Base-by-base conservation (phyloP, 306 rosid genomes). In the Castanea sativa region DNA sequence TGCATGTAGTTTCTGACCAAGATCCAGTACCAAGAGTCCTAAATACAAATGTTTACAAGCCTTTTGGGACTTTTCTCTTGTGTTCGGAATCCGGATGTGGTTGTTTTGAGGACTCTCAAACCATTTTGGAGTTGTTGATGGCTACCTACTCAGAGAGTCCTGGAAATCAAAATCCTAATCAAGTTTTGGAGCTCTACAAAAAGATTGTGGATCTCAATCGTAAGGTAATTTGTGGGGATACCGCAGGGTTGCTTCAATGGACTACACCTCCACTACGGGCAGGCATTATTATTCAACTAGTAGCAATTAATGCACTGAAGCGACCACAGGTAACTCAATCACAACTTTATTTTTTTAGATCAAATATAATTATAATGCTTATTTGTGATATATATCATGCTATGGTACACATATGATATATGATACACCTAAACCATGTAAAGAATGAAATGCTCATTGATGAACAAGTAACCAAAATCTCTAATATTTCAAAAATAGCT, bases 41-140 rank as follows among this genome's bases (percentile, higher is more conserved):
- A 35, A 32, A 30, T 30, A 30, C 41, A 35, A n/a, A 21, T 6
- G 64, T 0, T 2, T 86, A 90, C 65, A 41, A 67, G 69, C 92
- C 97, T 15, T 93, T 91, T 13, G 98, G 97, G 27, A 92, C 90
- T 69, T 87, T 89, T 73, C 83, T 93, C 0, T n/a, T 90, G 7
- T 85, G 88, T 74, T 89, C 88, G 3, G 78, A 82, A 61, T 14
- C 5, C 1, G 86, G 85, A 5, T 76, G 83, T 81, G 63, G 91
- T 76, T 91, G 87, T 73, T 84, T 83, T 79, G 94, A 82, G 68
- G 61, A 82, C 69, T 86, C 9, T 35, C 41, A 35, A 78, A 35
- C 85, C 49, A 67, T 88, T 75, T 76, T 64, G 68, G 57, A 41
- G 51, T 15, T 85, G 71, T 76, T 91, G 11, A 5, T 4, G 43